Percentiles rank a stretch among this genome's conserved stretches.
Evolutionary conservation across 176 grass and related monocot genomes (phyloP).

Genomic region (Avena atlantica): DNA sequence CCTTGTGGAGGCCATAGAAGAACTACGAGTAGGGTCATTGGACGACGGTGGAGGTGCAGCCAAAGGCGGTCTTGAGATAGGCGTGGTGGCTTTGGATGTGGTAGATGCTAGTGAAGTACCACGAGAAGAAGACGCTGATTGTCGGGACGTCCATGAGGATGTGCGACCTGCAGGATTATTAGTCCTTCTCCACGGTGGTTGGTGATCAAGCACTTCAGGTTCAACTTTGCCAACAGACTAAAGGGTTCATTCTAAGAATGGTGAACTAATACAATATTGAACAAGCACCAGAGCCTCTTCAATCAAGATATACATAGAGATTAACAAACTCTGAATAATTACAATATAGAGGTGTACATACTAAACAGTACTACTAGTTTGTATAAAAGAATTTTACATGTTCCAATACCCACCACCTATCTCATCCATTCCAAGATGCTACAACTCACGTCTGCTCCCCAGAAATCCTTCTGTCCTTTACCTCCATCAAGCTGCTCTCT

Average conservation of each 20-base stretch:
- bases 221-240: neutral
- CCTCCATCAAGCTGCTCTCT: neutral
- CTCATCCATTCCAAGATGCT: neutral
- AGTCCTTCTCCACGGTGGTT: too few relatives aligned
- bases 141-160: too few relatives aligned
- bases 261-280: neutral
- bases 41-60: too few relatives aligned
- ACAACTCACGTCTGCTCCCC: neutral
- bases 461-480: neutral
- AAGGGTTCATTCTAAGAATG: neutral
- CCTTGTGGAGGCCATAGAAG: too few relatives aligned
- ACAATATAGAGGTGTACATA: constrained; percentile 10
- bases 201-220: too few relatives aligned
- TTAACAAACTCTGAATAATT: constrained; percentile 28
- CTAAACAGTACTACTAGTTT: constrained; percentile 1
- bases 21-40: too few relatives aligned
- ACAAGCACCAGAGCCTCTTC: neutral
- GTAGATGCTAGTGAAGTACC: too few relatives aligned
- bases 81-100: too few relatives aligned
- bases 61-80: too few relatives aligned
- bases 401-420: neutral
- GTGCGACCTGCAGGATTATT: too few relatives aligned
- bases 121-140: too few relatives aligned
- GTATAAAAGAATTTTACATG: constrained; percentile 49
- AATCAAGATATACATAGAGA: constrained; percentile 11